phyloP scores from a whole-genome alignment of 1,139 yeast species.

The Yamadazyma taylorii region DNA sequence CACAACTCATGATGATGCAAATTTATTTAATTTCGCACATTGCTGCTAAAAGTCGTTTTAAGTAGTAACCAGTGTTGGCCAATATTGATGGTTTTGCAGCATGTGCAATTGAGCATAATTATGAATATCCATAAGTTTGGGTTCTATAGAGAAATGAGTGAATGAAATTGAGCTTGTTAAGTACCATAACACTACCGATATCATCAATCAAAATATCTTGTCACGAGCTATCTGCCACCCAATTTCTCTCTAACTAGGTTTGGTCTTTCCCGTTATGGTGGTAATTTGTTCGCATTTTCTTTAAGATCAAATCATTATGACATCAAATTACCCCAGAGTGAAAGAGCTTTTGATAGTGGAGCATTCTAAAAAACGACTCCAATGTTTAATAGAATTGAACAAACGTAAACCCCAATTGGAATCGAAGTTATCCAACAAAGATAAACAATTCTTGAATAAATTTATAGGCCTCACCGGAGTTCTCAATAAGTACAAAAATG shows the following conservation, averaged over 20 bases:
- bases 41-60: neutral
- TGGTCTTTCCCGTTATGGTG: no score
- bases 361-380: constrained; percentile 6
- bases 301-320: neutral
- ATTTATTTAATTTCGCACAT: neutral
- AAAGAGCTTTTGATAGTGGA: constrained; percentile 4
- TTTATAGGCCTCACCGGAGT: constrained; percentile 1
- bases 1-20: constrained; percentile 37
- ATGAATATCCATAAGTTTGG: no score
- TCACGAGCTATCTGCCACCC: no score
- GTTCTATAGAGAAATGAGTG: no score
- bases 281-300: neutral
- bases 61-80: no score
- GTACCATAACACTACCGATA: no score
- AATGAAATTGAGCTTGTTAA: no score
- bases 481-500: constrained; percentile 11
- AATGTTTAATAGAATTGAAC: constrained; percentile 1
- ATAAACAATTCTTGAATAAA: constrained; percentile 13
- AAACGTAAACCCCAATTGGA: neutral
- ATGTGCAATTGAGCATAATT: no score
- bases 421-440: constrained; percentile 5
- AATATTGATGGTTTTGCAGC: no score
- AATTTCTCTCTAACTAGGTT: no score
- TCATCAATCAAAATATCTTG: no score
- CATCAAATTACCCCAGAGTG: neutral